Evolutionary conservation across 441 rosid species (phyloP).

Genomic region (Croton laevigatus): DNA sequence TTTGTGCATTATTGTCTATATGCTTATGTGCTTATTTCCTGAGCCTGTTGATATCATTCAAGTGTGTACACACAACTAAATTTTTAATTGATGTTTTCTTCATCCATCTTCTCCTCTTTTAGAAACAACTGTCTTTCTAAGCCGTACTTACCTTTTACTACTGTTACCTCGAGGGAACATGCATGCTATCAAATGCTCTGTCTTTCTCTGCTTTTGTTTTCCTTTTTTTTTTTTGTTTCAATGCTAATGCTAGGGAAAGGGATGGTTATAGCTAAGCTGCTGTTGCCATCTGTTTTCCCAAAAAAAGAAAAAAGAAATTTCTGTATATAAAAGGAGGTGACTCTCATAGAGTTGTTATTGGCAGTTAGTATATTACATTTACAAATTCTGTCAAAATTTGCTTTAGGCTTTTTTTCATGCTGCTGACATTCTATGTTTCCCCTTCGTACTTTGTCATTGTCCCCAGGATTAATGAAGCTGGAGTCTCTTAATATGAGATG

Average conservation of each 20-base stretch:
- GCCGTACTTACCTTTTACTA: neutral
- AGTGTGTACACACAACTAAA: neutral
- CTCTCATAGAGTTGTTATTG: neutral
- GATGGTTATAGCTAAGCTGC: neutral
- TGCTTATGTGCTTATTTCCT: neutral
- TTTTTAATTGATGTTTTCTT: neutral
- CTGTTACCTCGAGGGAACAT: neutral
- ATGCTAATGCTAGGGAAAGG: neutral
- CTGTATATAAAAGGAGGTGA: neutral
- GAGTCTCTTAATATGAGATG: constrained; percentile 68
- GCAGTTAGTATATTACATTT: neutral
- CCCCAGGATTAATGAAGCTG: constrained; percentile 48
- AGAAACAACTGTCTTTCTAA: neutral
- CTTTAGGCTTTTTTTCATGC: neutral
- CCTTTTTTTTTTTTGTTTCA: neutral
- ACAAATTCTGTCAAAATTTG: neutral
- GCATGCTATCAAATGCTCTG: neutral
- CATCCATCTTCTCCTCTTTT: neutral
- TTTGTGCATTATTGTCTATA: neutral
- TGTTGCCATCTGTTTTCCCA: neutral
- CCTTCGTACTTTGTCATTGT: neutral
- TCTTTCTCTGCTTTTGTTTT: neutral
- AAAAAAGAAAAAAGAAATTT: neutral
- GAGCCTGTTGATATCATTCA: neutral
- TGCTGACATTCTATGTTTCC: neutral